These are phyloP conservation scores for Acer yangbiense DNA, from an alignment of 345 rosid species.

Conservation along the genomic window DNA sequence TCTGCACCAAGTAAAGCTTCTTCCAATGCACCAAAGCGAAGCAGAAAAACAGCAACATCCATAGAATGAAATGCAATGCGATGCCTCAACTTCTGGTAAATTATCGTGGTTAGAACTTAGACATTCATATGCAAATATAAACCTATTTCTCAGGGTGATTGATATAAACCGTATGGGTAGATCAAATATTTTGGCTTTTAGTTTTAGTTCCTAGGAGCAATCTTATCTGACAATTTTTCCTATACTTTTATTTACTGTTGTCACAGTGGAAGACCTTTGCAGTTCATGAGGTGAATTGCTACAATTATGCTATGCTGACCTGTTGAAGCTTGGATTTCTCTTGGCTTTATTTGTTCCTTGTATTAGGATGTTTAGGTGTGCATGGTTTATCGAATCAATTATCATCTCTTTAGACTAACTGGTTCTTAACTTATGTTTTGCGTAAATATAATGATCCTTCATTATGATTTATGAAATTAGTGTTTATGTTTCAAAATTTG, in stretches of 20 bases:
- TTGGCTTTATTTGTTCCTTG: neutral
- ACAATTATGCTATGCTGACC: neutral
- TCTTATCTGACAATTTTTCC: constrained; percentile 1
- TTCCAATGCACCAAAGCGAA: constrained; percentile 18
- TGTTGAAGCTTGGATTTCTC: neutral
- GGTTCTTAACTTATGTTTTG: neutral
- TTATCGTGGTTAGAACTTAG: neutral
- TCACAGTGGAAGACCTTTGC: neutral
- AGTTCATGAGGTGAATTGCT: constrained; percentile 6
- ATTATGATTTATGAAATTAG: neutral
- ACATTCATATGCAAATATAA: neutral
- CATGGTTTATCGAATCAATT: neutral
- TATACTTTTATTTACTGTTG: neutral
- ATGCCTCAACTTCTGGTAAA: neutral
- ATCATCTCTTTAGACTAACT: neutral
- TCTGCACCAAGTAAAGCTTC: constrained; percentile 23
- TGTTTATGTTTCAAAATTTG: neutral
- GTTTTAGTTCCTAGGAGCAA: neutral
- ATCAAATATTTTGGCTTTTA: constrained; percentile 12
- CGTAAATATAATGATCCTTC: neutral
- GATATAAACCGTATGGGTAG: constrained; percentile 1
- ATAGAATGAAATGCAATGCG: constrained; percentile 15
- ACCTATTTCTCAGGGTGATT: neutral
- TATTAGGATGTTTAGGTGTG: constrained; percentile 6
- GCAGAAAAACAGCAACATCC: constrained; percentile 15